A percentile compares a stretch with the other conserved stretches of the same genome.
phyloP scores from a whole-genome alignment of 2,329 filamentous ascomycete species.

The Myriosclerotinia duriaeana region DNA sequence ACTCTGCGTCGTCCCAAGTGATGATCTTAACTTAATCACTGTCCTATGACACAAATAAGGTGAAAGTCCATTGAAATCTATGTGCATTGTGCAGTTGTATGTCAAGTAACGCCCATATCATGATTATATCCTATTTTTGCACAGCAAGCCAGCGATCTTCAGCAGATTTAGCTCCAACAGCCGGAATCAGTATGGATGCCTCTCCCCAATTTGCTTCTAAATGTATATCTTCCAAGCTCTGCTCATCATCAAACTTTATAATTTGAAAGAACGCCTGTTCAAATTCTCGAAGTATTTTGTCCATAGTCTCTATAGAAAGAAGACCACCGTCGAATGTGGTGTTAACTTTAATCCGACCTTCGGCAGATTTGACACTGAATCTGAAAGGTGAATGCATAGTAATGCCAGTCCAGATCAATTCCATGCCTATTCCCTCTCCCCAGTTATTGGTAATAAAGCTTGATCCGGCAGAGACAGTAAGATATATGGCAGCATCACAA shows the following conservation, averaged over 20 bases:
- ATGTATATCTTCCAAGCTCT: conserved; percentile 7
- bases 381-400: conserved; percentile 11
- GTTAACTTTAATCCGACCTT: conserved; percentile 12
- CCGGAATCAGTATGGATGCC: conserved; percentile 3
- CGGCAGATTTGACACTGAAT: conserved; percentile 10
- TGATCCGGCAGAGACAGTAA: neutral
- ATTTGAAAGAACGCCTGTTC: neutral
- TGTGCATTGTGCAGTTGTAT: no score
- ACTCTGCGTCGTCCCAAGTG: no score
- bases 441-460: conserved; percentile 4
- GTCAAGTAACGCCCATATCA: no score
- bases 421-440: neutral
- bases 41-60: no score
- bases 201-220: conserved; percentile 6
- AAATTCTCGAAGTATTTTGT: conserved; percentile 9
- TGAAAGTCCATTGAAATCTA: no score
- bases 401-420: conserved; percentile 11
- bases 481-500: neutral
- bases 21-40: no score
- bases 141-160: neutral
- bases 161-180: conserved; percentile 1
- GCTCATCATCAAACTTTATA: neutral
- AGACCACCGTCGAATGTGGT: neutral
- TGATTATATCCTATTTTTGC: neutral
- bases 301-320: conserved; percentile 7